Evolutionary conservation across 2,329 filamentous ascomycete genomes (phyloP), one percentile per base, ranked within the genome.

Genomic region (Aureobasidium sp.): DNA sequence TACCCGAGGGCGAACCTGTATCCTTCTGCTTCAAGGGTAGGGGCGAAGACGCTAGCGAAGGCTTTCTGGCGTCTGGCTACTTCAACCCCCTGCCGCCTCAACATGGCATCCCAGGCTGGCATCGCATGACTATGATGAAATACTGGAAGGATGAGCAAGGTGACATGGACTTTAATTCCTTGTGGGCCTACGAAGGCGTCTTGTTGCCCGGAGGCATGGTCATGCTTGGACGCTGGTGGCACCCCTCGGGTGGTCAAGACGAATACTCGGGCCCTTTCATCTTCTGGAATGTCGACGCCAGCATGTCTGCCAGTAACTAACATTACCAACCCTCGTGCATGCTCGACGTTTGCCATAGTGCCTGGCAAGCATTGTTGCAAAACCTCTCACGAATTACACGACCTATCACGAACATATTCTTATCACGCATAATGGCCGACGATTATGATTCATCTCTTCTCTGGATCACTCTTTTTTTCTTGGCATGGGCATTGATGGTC

Each of bases 61-160:
- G 61, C 37, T 77, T 77, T 67, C 61, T 66, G 31, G 69, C 70
- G 29, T 65, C 72, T 2, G 82, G 82, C 48, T 81, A 78, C 72
- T 70, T 84, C 22, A 81, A 82, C 65, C 70, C 76, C 0, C 69
- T 84, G 1, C 78, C 78, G 0, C 66, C 72, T 2, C 82, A 84
- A 65, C 64, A 74, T 17, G 75, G 73, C 1, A 78, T 84, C 14
- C 75, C 77, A 0, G 82, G 82, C 22, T 84, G 79, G 74, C 79
- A 82, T 70, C 76, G 81, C 36, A 72, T 84, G 61, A 80, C 77
- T 0, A 79, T 84, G 72, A 79, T 84, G 75, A 82, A 81, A 68
- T 80, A 81, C 65, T 79, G 75, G 64, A 69, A 76, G 15, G 67
- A 71, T 9, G 34, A 20, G 25, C 20, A 29, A 17, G 55, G 55